Conservation (phyloP, 2,329 filamentous ascomycete genomes). For the Cryoendolithus antarcticus region DNA sequence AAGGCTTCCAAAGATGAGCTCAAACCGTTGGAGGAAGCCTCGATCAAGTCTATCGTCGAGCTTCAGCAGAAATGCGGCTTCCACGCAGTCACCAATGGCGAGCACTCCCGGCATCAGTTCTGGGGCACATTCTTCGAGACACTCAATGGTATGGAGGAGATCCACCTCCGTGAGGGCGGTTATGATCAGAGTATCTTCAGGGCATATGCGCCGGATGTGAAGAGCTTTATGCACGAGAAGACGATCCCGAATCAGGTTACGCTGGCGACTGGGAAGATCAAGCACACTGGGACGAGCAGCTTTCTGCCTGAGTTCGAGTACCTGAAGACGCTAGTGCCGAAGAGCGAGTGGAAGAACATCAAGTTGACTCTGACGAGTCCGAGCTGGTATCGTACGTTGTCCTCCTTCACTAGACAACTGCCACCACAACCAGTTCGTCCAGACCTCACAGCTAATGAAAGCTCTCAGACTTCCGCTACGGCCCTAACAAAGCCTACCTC, state of each 20-base stretch:
- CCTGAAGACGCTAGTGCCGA: slow-evolving; percentile 46
- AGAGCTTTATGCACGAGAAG: slow-evolving; percentile 47
- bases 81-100: slow-evolving; percentile 21
- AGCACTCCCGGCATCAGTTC: slow-evolving; percentile 22
- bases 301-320: slow-evolving; percentile 49
- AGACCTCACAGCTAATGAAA: no score
- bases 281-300: slow-evolving; percentile 41
- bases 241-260: slow-evolving; percentile 45
- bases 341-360: slow-evolving; percentile 50
- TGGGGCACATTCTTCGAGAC: slow-evolving; percentile 24
- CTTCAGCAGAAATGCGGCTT: slow-evolving; percentile 22
- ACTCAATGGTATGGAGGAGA: slow-evolving; percentile 34
- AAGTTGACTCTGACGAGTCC: slow-evolving; percentile 18
- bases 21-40: slow-evolving; percentile 19
- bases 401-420: no score
- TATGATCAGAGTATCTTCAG: slow-evolving; percentile 41
- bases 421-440: no score
- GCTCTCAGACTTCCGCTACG: slow-evolving; percentile 26
- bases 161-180: slow-evolving; percentile 25
- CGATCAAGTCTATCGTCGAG: slow-evolving; percentile 21
- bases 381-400: slow-evolving; percentile 7
- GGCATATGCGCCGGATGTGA: slow-evolving; percentile 48
- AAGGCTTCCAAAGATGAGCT: slow-evolving; percentile 15
- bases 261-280: slow-evolving; percentile 46
- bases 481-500: slow-evolving; percentile 37